phyloP scores from a whole-genome alignment of 75 land plant species.

The Isoetes taiwanensis region DNA sequence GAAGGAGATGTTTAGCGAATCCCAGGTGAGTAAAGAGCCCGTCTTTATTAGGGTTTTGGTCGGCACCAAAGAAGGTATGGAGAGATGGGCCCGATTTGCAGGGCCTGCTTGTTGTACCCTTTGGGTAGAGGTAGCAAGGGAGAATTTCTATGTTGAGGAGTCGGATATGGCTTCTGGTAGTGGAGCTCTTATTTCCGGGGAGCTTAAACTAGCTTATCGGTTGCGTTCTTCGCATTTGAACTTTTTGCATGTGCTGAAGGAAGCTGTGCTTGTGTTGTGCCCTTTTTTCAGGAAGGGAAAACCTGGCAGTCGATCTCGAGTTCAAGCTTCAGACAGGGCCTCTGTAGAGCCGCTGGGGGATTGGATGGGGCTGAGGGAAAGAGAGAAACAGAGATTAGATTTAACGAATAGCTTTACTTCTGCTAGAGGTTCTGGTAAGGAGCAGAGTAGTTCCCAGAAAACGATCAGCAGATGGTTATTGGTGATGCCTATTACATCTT shows the following conservation, averaged over 20 bases:
- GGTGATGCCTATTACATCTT: conserved; percentile 2
- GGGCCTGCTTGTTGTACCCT: conserved; percentile 20
- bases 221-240: not conserved
- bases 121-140: conserved; percentile 13
- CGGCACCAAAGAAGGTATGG: conserved; percentile 15
- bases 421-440: not conserved
- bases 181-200: conserved; percentile 3
- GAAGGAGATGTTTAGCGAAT: not conserved
- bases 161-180: not conserved
- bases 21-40: not conserved
- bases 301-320: not conserved
- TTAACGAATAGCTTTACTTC: conserved; percentile 1
- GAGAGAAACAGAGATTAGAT: not conserved
- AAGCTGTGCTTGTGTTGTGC: not conserved
- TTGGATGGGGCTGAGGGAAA: conserved; percentile 9
- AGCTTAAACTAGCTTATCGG: conserved; percentile 21
- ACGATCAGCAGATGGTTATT: conserved; percentile 9
- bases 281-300: not conserved
- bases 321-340: not conserved
- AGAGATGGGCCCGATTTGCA: conserved; percentile 15
- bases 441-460: not conserved
- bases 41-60: conserved; percentile 19
- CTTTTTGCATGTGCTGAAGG: conserved; percentile 8
- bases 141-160: not conserved
- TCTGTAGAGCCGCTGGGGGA: not conserved